phyloP scores from a whole-genome alignment of 1,284 basidiomycete genomes.

The Caloboletus inedulis region DNA sequence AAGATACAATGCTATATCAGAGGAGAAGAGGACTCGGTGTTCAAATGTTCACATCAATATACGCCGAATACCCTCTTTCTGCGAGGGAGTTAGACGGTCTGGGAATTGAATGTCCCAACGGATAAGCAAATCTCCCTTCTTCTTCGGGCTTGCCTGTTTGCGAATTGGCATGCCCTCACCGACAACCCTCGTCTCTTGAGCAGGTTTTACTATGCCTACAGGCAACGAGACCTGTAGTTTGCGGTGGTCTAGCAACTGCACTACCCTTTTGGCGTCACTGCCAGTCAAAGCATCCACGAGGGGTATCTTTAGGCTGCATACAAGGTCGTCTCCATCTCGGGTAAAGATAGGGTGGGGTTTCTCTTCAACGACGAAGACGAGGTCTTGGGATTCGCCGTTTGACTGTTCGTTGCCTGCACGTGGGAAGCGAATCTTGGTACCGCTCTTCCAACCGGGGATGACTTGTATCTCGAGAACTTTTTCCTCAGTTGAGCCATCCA shows the following conservation, averaged over 20 bases:
- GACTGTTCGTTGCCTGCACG: slow-evolving; percentile 82
- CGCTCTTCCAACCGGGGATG: slow-evolving; percentile 83
- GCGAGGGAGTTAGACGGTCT: slow-evolving; percentile 61
- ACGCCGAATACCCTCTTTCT: slow-evolving; percentile 79
- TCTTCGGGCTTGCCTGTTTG: slow-evolving; percentile 69
- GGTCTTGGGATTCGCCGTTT: slow-evolving; percentile 75
- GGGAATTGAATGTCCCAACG: slow-evolving; percentile 88
- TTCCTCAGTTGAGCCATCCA: slow-evolving; percentile 78
- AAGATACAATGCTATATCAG: slow-evolving; percentile 20
- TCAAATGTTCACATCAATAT: slow-evolving; percentile 45
- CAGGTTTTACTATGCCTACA: slow-evolving; percentile 73
- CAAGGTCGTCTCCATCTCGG: slow-evolving; percentile 80
- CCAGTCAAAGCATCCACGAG: slow-evolving; percentile 83
- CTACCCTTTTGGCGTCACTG: slow-evolving; percentile 45
- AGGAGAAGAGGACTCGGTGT: slow-evolving; percentile 1
- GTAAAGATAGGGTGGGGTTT: slow-evolving; percentile 77
- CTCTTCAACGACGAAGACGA: slow-evolving; percentile 90
- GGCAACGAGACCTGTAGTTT: slow-evolving; percentile 71
- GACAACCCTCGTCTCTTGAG: slow-evolving; percentile 63
- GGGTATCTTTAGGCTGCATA: slow-evolving; percentile 60
- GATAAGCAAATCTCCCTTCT: slow-evolving; percentile 81
- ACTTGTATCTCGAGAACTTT: slow-evolving; percentile 90
- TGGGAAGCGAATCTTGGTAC: slow-evolving; percentile 90
- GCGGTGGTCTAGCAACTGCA: slow-evolving; percentile 78
- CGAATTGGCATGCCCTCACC: slow-evolving; percentile 92